Percentiles rank a stretch among this genome's conserved stretches.
phyloP scores from a whole-genome alignment of 2,329 filamentous ascomycete species.

The Emmonsia crescens region DNA sequence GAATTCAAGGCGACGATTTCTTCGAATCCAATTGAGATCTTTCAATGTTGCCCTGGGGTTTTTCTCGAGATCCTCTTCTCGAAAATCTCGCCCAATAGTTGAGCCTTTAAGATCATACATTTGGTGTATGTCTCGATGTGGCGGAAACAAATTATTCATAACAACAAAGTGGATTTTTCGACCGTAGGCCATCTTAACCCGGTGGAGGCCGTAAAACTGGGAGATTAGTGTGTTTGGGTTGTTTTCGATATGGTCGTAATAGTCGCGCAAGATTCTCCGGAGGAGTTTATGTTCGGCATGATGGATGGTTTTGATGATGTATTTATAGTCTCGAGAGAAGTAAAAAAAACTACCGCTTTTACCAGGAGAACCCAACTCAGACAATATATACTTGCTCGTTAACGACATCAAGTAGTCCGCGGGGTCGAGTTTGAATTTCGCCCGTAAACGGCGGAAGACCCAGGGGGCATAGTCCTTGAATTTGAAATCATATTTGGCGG shows the following conservation, averaged over 20 bases:
- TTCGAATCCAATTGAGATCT: conserved; percentile 89
- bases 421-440: conserved; percentile 81
- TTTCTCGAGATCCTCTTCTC: conserved; percentile 72
- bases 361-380: conserved; percentile 88
- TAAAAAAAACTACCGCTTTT: conserved; percentile 99
- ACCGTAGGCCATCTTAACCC: conserved; percentile 96
- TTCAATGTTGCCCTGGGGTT: conserved; percentile 92
- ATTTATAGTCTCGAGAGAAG: conserved; percentile 98
- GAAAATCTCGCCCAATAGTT: conserved; percentile 84
- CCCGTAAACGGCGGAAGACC: conserved; percentile 89
- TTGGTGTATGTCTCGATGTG: conserved; percentile 91
- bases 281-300: conserved; percentile 59
- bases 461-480: conserved; percentile 99
- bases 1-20: conserved; percentile 75
- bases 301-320: conserved; percentile 99
- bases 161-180: conserved; percentile 99
- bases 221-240: conserved; percentile 96
- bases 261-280: conserved; percentile 57
- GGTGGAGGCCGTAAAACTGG: conserved; percentile 93
- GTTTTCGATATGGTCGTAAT: conserved; percentile 81
- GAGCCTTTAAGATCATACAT: conserved; percentile 97
- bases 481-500: conserved; percentile 99
- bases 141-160: conserved; percentile 99
- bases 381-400: conserved; percentile 96
- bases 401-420: conserved; percentile 97